phyloP scores from a whole-genome alignment of 2,329 filamentous ascomycete species.

The Capronia epimyces region DNA sequence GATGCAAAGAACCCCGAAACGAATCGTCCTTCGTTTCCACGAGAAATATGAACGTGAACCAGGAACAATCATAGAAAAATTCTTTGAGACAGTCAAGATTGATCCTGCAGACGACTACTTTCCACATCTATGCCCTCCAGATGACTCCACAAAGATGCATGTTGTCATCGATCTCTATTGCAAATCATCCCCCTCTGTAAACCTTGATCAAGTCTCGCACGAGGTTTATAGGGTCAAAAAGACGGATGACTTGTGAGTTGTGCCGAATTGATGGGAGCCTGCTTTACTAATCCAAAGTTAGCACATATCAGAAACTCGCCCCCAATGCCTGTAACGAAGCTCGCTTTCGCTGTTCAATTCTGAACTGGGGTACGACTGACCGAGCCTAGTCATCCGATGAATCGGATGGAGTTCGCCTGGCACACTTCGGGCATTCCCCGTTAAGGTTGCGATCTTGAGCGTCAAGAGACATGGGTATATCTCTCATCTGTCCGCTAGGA shows the following conservation, averaged over 20 bases:
- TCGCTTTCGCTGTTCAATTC: neutral
- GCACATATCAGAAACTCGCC: neutral
- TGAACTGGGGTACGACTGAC: neutral
- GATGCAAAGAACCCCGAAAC: too few relatives aligned
- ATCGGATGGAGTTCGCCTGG: too few relatives aligned
- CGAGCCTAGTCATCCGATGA: neutral
- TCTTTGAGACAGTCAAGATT: neutral
- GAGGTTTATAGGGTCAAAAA: neutral
- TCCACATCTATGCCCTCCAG: neutral
- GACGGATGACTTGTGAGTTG: constrained; percentile 1
- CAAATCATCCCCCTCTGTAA: neutral
- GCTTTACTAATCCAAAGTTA: neutral
- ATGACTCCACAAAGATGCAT: constrained; percentile 3
- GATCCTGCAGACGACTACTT: constrained; percentile 1
- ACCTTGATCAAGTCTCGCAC: neutral
- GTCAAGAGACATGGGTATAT: too few relatives aligned
- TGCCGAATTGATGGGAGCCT: neutral
- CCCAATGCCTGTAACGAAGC: neutral
- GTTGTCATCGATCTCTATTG: constrained; percentile 2
- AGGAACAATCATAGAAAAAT: too few relatives aligned
- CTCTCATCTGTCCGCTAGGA: too few relatives aligned
- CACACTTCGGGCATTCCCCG: neutral
- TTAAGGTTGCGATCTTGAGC: too few relatives aligned
- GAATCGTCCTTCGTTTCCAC: too few relatives aligned
- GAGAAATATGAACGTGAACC: too few relatives aligned